Base-by-base conservation (phyloP, 2,329 filamentous ascomycete genomes). In the Fusarium azukiicola region DNA sequence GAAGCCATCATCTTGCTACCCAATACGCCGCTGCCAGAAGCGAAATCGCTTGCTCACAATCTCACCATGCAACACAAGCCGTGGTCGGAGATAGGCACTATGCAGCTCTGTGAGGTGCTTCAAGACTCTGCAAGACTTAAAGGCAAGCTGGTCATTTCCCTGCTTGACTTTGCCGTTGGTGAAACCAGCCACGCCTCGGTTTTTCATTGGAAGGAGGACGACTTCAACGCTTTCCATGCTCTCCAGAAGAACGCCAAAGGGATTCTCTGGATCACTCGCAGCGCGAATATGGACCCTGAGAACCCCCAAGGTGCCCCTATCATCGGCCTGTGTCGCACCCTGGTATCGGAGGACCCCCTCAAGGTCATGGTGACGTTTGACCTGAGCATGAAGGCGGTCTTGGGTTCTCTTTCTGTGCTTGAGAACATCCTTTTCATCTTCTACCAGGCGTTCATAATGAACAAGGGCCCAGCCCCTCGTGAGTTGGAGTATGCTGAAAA, bases 331-430 rank as follows among this genome's bases (percentile, higher is more conserved):
- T 87, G 89, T 2, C 86, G 91, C 27, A 90, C 90, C 0, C 83
- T 92, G 13, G 87, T 89, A 63, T 92, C 91, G 0, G 91, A 92
- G 63, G 88, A 91, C 74, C 84, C 87, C 1, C 84, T 87, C 23
- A 90, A 87, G 78, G 82, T 76, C 1, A 84, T 92, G 21, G 83
- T 88, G 16, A 89, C 87, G 0, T 82, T 92, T n/a, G 90, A 92
- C 32, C 54, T 80, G 49, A 27, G 23, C 21, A n/a, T 23, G 3
- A n/a, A 16, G 7, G 80, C 78, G 7, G 27, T 64, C 14, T 44
- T 80, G 13, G 36, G 50, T 27, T 78, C 73, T 44, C 8, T 27
- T 4, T 52, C 44, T 6, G 56, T 68, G 21, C 32, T 79, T 11
- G 42, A 61, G 6, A 79, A 73, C 32, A 80, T 88, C 14, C 73